phyloP scores from a whole-genome alignment of 345 rosid species.

The Bretschneidera sinensis region DNA sequence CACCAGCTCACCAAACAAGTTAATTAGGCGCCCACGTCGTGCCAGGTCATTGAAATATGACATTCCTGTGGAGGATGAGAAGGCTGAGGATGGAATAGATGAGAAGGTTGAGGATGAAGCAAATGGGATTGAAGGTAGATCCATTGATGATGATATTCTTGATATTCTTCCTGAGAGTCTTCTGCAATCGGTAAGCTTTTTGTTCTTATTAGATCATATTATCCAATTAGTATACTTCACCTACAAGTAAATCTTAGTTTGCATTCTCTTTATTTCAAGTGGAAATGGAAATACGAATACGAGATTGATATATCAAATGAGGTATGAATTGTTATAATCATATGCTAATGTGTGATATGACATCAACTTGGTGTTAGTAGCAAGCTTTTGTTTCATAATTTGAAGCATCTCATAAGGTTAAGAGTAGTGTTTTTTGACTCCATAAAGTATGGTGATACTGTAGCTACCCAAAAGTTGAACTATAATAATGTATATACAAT shows the following conservation, averaged over 20 bases:
- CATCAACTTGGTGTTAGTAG: too few species aligned
- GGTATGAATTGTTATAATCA: too few species aligned
- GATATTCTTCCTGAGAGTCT: constrained; percentile 52
- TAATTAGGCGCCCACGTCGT: constrained; percentile 55
- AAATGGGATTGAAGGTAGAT: constrained; percentile 17
- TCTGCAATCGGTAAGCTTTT: constrained; percentile 56
- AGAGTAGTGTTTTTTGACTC: too few species aligned
- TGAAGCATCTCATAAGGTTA: not conserved
- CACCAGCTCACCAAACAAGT: constrained; percentile 37
- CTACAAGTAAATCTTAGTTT: too few species aligned
- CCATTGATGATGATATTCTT: constrained; percentile 43
- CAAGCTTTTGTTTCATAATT: too few species aligned
- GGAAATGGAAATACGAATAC: too few species aligned
- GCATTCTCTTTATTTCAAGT: too few species aligned
- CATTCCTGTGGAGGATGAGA: constrained; percentile 28
- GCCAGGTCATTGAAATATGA: constrained; percentile 65
- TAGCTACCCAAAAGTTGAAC: too few species aligned
- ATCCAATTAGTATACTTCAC: not conserved
- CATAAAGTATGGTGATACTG: too few species aligned
- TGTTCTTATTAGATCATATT: not conserved
- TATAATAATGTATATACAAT: too few species aligned
- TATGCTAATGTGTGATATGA: too few species aligned
- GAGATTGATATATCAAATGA: too few species aligned
- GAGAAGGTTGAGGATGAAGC: constrained; percentile 19
- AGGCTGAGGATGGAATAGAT: constrained; percentile 1